phyloP scores from a whole-genome alignment of 495 filamentous ascomycete species.

The Hypomontagnella submonticulosa region DNA sequence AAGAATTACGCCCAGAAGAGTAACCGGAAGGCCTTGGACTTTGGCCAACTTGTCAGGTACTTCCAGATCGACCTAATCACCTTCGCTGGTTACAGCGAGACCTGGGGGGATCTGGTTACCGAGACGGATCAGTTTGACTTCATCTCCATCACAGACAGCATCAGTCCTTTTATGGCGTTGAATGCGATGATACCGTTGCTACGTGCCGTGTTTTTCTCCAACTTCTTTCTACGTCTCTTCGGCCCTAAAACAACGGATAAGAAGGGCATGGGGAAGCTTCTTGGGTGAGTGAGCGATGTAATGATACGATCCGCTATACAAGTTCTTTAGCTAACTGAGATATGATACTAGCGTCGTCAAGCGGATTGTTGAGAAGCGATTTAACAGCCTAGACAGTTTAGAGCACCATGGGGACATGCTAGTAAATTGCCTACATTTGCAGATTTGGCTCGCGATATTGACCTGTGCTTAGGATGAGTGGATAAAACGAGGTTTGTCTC shows the following conservation, averaged over 20 bases:
- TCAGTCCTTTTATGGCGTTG: conserved; percentile 41
- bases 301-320: not conserved
- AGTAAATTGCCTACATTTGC: conserved; percentile 45
- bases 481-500: conserved; percentile 47
- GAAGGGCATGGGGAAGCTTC: conserved; percentile 54
- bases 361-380: conserved; percentile 48
- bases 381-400: conserved; percentile 43
- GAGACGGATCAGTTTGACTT: conserved; percentile 64
- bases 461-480: conserved; percentile 45
- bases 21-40: conserved; percentile 50
- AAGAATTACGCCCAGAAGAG: conserved; percentile 50
- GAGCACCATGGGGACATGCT: conserved; percentile 52
- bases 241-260: conserved; percentile 66
- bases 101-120: conserved; percentile 59
- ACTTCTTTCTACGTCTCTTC: conserved; percentile 62
- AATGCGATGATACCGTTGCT: conserved; percentile 48
- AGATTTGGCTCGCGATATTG: conserved; percentile 34
- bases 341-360: conserved; percentile 41
- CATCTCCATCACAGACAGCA: conserved; percentile 52
- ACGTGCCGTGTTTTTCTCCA: conserved; percentile 46
- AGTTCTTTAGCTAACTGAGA: conserved; percentile 10
- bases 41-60: conserved; percentile 55
- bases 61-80: conserved; percentile 65
- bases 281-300: conserved; percentile 42
- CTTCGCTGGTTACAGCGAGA: conserved; percentile 62